Base-by-base conservation (phyloP, 2,329 filamentous ascomycete species). In the Pyricularia sp. region DNA sequence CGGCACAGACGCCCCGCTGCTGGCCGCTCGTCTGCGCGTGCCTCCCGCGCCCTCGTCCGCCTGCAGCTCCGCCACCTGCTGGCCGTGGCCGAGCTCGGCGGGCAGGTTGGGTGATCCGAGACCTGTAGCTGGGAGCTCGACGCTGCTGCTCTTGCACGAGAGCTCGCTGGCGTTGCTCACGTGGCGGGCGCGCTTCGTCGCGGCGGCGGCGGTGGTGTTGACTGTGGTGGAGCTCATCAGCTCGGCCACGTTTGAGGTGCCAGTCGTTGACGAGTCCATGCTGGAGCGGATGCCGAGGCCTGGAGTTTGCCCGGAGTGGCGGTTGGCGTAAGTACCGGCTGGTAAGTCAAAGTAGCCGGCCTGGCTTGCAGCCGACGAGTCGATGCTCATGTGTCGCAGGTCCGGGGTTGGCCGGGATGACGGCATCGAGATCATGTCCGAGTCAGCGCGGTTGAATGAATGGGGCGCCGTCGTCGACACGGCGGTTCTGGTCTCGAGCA, bases 161-260 rank as follows among this genome's bases (percentile, higher is more conserved):
- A 84, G 82, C 63, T 82, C 84, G 5, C 79, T 77, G 70, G 82
- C 79, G 73, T 82, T 85, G 70, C 82, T 79, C 73, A 82, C 84
- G 64, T 74, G 74, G 6, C 82, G 76, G 2, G 83, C 79, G 64
- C 77, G 76, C 14, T 69, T 70, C 58, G 71, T 72, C 1, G 63
- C 26, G 36, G 36, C 65, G 65, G 65, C 36, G 25, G 36, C 65
- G 65, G 65, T 42, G 25, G 65, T 42, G 25, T 42, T 30, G 9
- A 23, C 14, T 12, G 30, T 11, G 17, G 65, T 42, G 23, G 17
- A 25, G 36, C 36, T 42, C 36, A 58, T 58, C 65, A 66, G 33
- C 42, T 66, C 65, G 36, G 65, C 65, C 26, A 63, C 23, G 20
- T 20, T 36, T 3, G 58, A 55, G 2, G n/a, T 55, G 26, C 58